Conservation (phyloP, 495 filamentous ascomycete genomes). For the Neurospora intermedia region DNA sequence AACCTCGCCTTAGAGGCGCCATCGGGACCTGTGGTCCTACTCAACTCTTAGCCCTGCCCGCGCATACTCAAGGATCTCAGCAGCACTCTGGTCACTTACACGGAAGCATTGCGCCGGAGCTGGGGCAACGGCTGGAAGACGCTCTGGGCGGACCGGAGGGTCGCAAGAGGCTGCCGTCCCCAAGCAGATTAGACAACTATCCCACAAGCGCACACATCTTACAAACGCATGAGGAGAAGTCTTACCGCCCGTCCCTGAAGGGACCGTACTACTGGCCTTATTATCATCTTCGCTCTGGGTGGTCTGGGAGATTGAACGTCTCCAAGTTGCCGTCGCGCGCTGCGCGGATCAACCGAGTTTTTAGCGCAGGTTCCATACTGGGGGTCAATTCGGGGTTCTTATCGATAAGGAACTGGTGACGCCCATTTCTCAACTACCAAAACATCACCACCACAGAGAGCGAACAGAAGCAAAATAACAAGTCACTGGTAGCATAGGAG, state of each 20-base stretch:
- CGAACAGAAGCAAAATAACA: not conserved
- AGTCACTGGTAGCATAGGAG: not conserved
- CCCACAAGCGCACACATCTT: not conserved
- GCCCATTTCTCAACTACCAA: not conserved
- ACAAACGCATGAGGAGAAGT: not conserved
- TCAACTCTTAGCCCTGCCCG: not conserved
- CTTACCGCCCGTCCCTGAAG: conserved; percentile 23
- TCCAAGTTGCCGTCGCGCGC: not conserved
- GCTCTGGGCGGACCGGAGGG: conserved; percentile 11
- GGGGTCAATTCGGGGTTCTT: conserved; percentile 12
- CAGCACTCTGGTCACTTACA: conserved; percentile 11
- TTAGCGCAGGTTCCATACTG: conserved; percentile 14
- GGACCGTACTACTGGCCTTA: conserved; percentile 23
- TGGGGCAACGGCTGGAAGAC: conserved; percentile 13
- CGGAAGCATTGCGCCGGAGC: conserved; percentile 17
- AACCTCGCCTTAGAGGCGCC: not conserved
- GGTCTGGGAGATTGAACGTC: not conserved
- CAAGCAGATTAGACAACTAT: conserved; percentile 4
- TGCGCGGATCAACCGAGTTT: conserved; percentile 12
- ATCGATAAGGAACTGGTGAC: conserved; percentile 23
- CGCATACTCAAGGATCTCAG: not conserved
- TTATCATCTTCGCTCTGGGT: conserved; percentile 21
- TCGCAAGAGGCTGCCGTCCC: conserved; percentile 12
- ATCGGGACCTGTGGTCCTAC: not conserved
- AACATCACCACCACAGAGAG: not conserved